These are phyloP conservation scores for Leishmania arabica DNA, from an alignment of 208 protist species.

Conservation along the genomic window DNA sequence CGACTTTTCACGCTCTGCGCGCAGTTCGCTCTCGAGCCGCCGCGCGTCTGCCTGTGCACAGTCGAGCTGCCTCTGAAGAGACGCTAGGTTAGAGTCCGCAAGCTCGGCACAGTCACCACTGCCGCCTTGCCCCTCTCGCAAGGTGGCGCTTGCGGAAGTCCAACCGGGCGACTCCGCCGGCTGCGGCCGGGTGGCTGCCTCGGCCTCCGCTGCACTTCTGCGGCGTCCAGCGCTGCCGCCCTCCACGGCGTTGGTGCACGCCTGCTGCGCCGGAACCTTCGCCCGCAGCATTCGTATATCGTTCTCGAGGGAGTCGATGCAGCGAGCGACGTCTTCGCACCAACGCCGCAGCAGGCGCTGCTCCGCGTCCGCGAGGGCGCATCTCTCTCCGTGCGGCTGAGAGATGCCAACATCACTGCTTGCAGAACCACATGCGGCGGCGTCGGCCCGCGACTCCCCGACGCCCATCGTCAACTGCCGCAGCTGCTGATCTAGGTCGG, in stretches of 20 bases:
- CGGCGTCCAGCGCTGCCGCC: not conserved
- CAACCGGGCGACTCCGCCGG: not conserved
- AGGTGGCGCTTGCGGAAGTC: not conserved
- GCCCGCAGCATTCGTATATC: slow-evolving; percentile 24
- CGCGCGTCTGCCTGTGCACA: slow-evolving; percentile 16
- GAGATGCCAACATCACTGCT: not conserved
- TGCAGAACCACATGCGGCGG: not conserved
- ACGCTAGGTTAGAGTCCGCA: slow-evolving; percentile 10
- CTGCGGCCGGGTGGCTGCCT: not conserved
- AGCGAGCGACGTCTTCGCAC: slow-evolving; percentile 6
- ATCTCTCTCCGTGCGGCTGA: not conserved
- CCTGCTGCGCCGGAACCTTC: not conserved
- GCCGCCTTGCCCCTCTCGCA: not conserved
- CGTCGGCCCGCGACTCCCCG: not conserved
- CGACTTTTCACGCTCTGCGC: slow-evolving; percentile 34
- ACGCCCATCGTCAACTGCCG: not conserved
- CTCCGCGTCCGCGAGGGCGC: not conserved
- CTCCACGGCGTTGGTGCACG: not conserved
- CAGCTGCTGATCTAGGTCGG: slow-evolving; percentile 18
- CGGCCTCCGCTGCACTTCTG: not conserved
- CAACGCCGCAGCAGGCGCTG: not conserved
- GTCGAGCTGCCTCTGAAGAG: slow-evolving; percentile 16
- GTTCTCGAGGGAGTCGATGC: slow-evolving; percentile 25
- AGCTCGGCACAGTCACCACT: not conserved
- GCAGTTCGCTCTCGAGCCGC: slow-evolving; percentile 39